Percentiles rank a stretch among this genome's conserved stretches.
phyloP scores from a whole-genome alignment of 768 basidiomycete genomes.

The Suillus sp. region DNA sequence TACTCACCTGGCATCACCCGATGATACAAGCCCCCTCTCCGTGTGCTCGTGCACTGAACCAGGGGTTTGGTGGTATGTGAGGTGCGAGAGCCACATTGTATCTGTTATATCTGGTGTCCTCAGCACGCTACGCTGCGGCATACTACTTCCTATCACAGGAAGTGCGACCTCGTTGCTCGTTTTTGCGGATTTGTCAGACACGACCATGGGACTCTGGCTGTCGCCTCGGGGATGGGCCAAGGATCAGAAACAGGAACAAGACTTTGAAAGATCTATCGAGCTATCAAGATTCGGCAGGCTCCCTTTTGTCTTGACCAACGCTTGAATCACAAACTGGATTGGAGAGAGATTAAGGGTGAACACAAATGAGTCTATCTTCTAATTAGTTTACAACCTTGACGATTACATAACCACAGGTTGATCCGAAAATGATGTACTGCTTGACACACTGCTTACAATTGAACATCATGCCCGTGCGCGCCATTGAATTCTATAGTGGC shows the following conservation, averaged over 20 bases:
- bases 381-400: conserved; percentile 5
- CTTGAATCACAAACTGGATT: background rate
- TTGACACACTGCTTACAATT: conserved; percentile 5
- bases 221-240: background rate
- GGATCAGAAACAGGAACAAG: background rate
- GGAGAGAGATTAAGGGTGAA: background rate
- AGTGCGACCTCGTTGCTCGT: background rate
- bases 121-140: background rate
- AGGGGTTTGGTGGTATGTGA: background rate
- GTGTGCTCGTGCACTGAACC: background rate
- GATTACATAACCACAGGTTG: conserved; percentile 13
- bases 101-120: conserved; percentile 1
- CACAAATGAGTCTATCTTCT: background rate
- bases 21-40: background rate
- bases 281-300: background rate
- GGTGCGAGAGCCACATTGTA: background rate
- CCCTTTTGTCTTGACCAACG: background rate
- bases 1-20: background rate
- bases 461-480: conserved; percentile 21
- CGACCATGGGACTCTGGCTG: background rate
- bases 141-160: background rate
- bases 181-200: background rate
- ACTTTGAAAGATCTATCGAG: background rate
- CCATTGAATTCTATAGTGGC: conserved; percentile 77
- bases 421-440: conserved; percentile 2